Base-by-base conservation (phyloP, 1,284 basidiomycete genomes). In the Butyriboletus regius region DNA sequence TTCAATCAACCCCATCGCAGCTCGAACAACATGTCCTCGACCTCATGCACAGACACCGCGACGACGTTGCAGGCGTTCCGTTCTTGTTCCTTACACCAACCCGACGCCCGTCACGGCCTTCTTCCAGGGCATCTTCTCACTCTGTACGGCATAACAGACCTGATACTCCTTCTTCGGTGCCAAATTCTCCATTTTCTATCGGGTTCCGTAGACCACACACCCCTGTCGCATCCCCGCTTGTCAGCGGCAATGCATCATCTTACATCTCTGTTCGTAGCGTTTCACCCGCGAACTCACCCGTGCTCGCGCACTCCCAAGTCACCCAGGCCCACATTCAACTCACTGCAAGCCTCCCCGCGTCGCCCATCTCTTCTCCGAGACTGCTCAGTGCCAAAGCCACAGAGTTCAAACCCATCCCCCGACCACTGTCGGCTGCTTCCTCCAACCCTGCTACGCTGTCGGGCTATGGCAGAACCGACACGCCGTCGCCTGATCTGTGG, bases 21-120 rank as follows among this genome's bases (percentile, higher is more conserved):
- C 72, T 86, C 46, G 87, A 90, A 62, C 82, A 87, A 58, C 77
- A 81, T 64, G 83, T 89, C 49, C 75, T 91, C 26, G 86, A 90
- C 62, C 75, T 91, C 53, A 90, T 91, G 88, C 88, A 91, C 68
- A 85, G 85, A 68, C 86, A 89, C 64, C 75, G 81, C 51, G 88
- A 90, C 72, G 88, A 91, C 66, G 70, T 85, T 42, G 83, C 85
- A 37, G 85, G 85, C 18, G 85, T 89, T 5, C 88, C 88, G 0
- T 89, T 91, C 63, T 71, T 87, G 46, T 87, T 85, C 67, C 73
- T 90, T 44, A 88, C 85, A 9, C 83, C 86, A 12, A 85, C 81
- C 29, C 78, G 85, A 54, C 79, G 86, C 36, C 88, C 86, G 3
- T 90, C 86, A 17, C 79, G 88, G 12, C 88, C 86, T 24, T 89